These are phyloP conservation scores for Pelagophyceae sp. DNA, from an alignment of 352 stramenopile species.

Conservation along the genomic window DNA sequence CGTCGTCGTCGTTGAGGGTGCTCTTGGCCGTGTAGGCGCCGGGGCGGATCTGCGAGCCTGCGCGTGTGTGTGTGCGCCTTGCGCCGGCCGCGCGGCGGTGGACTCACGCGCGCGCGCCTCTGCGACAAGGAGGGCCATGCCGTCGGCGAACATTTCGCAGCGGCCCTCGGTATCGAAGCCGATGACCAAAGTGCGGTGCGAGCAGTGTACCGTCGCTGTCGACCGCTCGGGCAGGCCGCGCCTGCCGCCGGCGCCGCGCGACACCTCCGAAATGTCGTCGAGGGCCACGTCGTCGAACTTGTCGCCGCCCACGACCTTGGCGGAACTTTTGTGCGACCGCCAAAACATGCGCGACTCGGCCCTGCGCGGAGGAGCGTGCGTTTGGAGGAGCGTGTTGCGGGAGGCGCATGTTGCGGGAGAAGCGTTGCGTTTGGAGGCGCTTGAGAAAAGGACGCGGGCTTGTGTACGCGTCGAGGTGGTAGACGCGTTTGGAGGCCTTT, in stretches of 20 bases:
- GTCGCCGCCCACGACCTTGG: background rate
- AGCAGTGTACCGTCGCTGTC: background rate
- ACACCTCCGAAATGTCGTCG: background rate
- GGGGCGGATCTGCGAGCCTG: background rate
- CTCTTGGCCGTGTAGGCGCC: too few relatives aligned
- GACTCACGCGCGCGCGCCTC: slow-evolving; percentile 1
- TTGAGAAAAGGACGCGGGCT: too few relatives aligned
- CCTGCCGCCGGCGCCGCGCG: background rate
- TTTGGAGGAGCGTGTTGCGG: too few relatives aligned
- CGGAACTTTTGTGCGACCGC: background rate
- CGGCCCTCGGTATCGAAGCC: slow-evolving; percentile 8
- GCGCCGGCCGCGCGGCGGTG: too few relatives aligned
- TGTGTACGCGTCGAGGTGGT: background rate
- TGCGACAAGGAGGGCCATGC: background rate
- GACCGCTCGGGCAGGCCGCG: background rate
- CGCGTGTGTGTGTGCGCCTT: background rate
- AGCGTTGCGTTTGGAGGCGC: too few relatives aligned
- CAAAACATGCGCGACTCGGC: background rate
- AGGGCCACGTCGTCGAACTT: background rate
- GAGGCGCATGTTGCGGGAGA: too few relatives aligned
- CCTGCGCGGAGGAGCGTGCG: too few relatives aligned
- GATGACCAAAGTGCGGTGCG: background rate
- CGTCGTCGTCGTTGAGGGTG: too few relatives aligned
- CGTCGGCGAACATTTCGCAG: slow-evolving; percentile 16
- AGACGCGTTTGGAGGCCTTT: background rate